Percentiles rank a stretch among this genome's conserved stretches.
These are phyloP conservation scores for Telfairia occidentalis DNA, from an alignment of 331 rosid genomes.

Conservation along the genomic window DNA sequence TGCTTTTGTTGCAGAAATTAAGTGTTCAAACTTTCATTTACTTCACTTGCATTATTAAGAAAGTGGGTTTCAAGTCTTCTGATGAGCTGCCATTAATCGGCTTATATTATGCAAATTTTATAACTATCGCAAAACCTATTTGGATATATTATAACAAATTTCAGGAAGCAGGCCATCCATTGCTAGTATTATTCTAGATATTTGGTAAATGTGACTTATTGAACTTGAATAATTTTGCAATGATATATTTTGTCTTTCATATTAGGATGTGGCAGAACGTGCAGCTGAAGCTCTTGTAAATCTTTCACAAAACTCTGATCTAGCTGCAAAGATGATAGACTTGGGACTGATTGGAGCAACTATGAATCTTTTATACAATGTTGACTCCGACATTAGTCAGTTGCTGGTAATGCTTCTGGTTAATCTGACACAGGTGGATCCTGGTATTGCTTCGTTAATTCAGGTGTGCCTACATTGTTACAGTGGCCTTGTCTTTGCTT, in stretches of 20 bases:
- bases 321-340: constrained; percentile 55
- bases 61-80: neutral
- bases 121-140: neutral
- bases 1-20: neutral
- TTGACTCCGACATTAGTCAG: constrained; percentile 36
- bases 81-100: neutral
- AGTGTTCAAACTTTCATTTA: neutral
- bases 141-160: neutral
- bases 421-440: constrained; percentile 71
- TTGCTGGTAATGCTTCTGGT: constrained; percentile 89
- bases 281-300: constrained; percentile 84
- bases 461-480: constrained; percentile 41
- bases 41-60: neutral
- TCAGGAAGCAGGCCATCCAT: neutral
- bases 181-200: neutral
- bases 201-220: neutral
- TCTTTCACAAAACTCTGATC: constrained; percentile 56
- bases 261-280: constrained; percentile 78
- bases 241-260: constrained; percentile 5
- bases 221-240: neutral
- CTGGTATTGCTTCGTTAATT: constrained; percentile 52
- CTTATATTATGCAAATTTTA: neutral
- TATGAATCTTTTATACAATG: constrained; percentile 63
- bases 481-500: neutral
- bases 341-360: constrained; percentile 40